Evolutionary conservation across 352 stramenopile species (phyloP).

Genomic region (Globisporangium radiosum): DNA sequence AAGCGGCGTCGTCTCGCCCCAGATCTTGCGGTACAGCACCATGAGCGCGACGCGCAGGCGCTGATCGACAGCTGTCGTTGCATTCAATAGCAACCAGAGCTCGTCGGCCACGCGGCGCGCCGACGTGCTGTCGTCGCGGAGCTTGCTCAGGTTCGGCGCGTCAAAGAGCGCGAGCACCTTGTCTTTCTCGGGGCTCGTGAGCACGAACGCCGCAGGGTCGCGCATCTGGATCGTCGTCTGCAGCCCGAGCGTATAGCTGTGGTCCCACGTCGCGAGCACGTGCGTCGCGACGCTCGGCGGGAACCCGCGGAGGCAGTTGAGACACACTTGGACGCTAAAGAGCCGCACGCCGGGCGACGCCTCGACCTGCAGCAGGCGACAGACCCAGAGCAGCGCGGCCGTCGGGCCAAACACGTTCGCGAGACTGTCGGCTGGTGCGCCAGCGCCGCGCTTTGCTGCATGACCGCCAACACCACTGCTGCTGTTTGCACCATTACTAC

Average conservation of each 20-base stretch:
- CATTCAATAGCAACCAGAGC: conserved; percentile 77
- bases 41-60: conserved; percentile 67
- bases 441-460: conserved; percentile 8
- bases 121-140: conserved; percentile 73
- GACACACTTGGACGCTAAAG: conserved; percentile 70
- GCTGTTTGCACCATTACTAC: conserved; percentile 4
- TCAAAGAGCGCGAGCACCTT: conserved; percentile 60
- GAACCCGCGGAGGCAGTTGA: conserved; percentile 79
- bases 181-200: conserved; percentile 70
- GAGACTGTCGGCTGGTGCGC: conserved; percentile 20
- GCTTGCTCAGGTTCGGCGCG: conserved; percentile 44
- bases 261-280: conserved; percentile 74
- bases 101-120: conserved; percentile 58
- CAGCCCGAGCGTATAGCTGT: conserved; percentile 71
- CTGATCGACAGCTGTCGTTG: conserved; percentile 49
- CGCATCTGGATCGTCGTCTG: conserved; percentile 79
- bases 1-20: conserved; percentile 76
- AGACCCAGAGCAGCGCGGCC: conserved; percentile 65
- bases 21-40: conserved; percentile 74
- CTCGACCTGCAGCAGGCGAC: conserved; percentile 52
- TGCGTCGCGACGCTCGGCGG: conserved; percentile 60
- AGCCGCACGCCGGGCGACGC: conserved; percentile 65
- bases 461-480: neutral
- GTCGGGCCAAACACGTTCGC: conserved; percentile 57
- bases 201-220: conserved; percentile 63